These are phyloP conservation scores for Naegleria lovaniensis DNA, from an alignment of 208 protist genomes.

Conservation along the genomic window DNA sequence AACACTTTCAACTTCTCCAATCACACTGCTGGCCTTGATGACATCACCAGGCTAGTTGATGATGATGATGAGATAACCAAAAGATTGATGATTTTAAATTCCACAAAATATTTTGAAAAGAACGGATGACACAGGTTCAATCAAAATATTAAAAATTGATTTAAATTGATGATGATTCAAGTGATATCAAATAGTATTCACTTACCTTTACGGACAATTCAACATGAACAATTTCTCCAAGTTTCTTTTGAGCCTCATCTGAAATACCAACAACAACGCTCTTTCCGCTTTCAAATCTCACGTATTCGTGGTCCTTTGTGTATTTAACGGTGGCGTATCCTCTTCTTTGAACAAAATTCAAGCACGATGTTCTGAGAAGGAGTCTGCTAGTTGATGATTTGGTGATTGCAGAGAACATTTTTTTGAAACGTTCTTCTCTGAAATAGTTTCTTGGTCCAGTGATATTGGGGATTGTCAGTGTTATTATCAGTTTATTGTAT, in stretches of 20 bases:
- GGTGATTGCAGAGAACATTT: not conserved
- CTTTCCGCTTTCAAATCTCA: not conserved
- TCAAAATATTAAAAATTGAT: not conserved
- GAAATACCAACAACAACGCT: constrained; percentile 2
- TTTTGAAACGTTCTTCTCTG: not conserved
- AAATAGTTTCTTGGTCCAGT: too few species aligned
- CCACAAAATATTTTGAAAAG: too few species aligned
- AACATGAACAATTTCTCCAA: constrained; percentile 8
- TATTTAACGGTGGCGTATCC: not conserved
- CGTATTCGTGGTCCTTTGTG: not conserved
- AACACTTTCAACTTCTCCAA: constrained; percentile 19
- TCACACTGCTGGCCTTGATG: not conserved
- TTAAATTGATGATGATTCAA: too few species aligned
- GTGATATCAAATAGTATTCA: not conserved
- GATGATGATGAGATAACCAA: not conserved
- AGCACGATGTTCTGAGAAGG: not conserved
- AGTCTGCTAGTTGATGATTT: not conserved
- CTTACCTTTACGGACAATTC: not conserved
- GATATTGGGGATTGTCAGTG: too few species aligned
- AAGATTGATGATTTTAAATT: too few species aligned
- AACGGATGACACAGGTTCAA: not conserved
- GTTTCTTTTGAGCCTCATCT: not conserved
- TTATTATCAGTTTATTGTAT: too few species aligned
- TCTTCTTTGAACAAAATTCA: not conserved
- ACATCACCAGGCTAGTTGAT: not conserved